Conservation (phyloP, 208 protist species). For the Leishmania major region DNA sequence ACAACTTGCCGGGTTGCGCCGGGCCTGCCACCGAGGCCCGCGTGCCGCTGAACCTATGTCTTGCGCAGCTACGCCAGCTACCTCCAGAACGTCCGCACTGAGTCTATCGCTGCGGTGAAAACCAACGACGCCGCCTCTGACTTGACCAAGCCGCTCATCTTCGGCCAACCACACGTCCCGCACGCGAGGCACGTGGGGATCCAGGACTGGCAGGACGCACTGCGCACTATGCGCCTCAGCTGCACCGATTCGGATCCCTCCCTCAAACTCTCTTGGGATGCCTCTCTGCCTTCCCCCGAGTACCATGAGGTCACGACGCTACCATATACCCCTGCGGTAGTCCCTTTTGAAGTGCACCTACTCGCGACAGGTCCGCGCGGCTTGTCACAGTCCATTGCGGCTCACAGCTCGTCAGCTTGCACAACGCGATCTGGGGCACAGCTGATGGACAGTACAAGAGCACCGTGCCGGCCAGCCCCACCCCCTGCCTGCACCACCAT, state of each 20-base stretch:
- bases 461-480: background rate
- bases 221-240: background rate
- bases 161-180: conserved; percentile 10
- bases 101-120: background rate
- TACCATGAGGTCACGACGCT: background rate
- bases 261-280: background rate
- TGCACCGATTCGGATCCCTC: background rate
- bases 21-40: conserved; percentile 23
- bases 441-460: background rate
- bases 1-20: conserved; percentile 35
- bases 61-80: conserved; percentile 57
- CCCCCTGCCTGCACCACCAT: background rate
- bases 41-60: conserved; percentile 55
- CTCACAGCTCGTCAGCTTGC: background rate
- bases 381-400: background rate
- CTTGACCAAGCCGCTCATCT: conserved; percentile 9
- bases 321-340: background rate
- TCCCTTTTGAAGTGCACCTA: background rate
- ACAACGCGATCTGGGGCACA: background rate
- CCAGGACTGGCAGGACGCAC: background rate
- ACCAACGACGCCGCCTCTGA: background rate
- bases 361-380: background rate
- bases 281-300: background rate
- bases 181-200: background rate
- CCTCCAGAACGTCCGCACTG: conserved; percentile 52